A percentile compares a stretch with the other conserved stretches of the same genome.
phyloP scores from a whole-genome alignment of 495 filamentous ascomycete genomes.

The Hypoxylon fuscum region DNA sequence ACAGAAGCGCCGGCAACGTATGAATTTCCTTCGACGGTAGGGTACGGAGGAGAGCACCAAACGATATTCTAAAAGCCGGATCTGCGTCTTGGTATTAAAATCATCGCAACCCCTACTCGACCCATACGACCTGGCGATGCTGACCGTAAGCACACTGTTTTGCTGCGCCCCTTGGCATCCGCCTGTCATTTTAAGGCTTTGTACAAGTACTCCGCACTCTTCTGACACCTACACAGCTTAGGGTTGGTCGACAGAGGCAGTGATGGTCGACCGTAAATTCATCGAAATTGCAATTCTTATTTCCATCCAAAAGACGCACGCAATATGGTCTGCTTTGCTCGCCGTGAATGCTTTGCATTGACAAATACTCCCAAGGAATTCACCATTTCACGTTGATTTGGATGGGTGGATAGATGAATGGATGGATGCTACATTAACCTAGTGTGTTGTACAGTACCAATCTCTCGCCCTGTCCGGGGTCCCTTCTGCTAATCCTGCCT shows the following conservation, averaged over 20 bases:
- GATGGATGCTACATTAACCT: too few species aligned
- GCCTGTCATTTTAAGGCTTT: too few species aligned
- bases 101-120: too few species aligned
- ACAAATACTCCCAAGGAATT: too few species aligned
- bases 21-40: slow-evolving; percentile 1
- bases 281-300: too few species aligned
- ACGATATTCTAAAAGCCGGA: slow-evolving; percentile 28
- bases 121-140: slow-evolving; percentile 10
- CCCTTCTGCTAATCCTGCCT: slow-evolving; percentile 43
- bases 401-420: too few species aligned
- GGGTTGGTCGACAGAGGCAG: too few species aligned
- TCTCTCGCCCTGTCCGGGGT: slow-evolving; percentile 15
- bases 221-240: background rate
- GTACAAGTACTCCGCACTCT: slow-evolving; percentile 16
- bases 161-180: slow-evolving; percentile 27
- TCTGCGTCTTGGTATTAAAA: slow-evolving; percentile 27
- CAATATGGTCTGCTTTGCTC: too few species aligned
- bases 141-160: slow-evolving; percentile 23
- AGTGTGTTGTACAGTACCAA: slow-evolving; percentile 15
- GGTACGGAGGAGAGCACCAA: slow-evolving; percentile 5
- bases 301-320: too few species aligned
- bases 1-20: slow-evolving; percentile 5
- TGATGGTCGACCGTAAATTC: too few species aligned
- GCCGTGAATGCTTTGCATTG: too few species aligned
- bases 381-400: too few species aligned